Evolutionary conservation across 768 basidiomycete species (phyloP), one percentile per base, ranked within the genome.

Genomic region (Leccinum longicurvipes): DNA sequence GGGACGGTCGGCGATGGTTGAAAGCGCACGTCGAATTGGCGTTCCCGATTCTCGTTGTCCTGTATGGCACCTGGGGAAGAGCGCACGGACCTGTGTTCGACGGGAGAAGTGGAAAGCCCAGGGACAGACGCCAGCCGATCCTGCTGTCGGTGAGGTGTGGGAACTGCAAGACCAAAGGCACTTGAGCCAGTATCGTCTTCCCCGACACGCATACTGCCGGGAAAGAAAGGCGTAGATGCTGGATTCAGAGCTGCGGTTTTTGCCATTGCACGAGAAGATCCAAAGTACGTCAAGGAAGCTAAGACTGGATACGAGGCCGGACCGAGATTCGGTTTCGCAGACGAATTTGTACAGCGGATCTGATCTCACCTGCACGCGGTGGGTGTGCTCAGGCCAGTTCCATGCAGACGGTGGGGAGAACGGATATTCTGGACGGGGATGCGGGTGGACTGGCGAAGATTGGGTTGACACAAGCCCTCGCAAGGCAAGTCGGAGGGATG

Each of bases 151-250:
- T 49, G 47, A 21, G 75, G 75, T 58, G 74, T 68, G 61, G 77
- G 76, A 68, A 77, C 78, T 48, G 72, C 70, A 63, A 81, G 80
- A 53, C 73, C 73, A 44, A 80, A 69, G 56, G 73, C 74, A 63
- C 68, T 72, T 48, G 70, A 67, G 47, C 53, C 42, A 11, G 73
- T 75, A 52, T 85, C 84, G 56, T 86, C 83, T 54, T 84, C 85
- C 63, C 67, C 75, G 61, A 76, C 66, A 60, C 84, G 83, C 62
- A 82, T 67, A 53, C 54, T 64, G 53, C 86, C 87, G 58, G 90
- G 90, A 70, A 90, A 90, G 80, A 92, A 92, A 50, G 90, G 90
- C 69, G 84, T 84, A 56, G 89, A 92, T 59, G 88, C 79, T 60
- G 90, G 89, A 72, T 91, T 91, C 64, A 91, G 76, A 57, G 87